Evolutionary conservation across 2,329 filamentous ascomycete genomes (phyloP).

Genomic region (Ophiostoma tasmaniense): DNA sequence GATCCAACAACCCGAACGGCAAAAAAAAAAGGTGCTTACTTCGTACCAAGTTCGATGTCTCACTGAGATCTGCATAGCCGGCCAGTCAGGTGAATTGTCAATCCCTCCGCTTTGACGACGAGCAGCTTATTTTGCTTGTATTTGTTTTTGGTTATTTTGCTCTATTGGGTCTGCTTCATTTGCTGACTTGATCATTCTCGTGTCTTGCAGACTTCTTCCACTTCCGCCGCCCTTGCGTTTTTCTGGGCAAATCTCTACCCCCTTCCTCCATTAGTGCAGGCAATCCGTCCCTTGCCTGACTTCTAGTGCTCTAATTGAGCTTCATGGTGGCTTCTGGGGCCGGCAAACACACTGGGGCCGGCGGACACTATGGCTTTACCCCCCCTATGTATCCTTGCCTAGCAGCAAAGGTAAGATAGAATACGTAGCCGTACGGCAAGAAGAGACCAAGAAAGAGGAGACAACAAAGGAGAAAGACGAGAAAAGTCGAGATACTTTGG

Average conservation of each 20-base stretch:
- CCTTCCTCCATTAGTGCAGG: neutral
- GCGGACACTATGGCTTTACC: neutral
- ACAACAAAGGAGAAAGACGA: neutral
- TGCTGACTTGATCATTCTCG: neutral
- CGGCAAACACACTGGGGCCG: neutral
- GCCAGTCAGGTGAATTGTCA: neutral
- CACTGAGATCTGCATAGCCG: neutral
- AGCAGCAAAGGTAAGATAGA: neutral
- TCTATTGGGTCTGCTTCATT: neutral
- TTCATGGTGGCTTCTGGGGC: neutral
- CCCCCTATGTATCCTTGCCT: neutral
- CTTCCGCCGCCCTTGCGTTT: neutral
- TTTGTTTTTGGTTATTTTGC: neutral
- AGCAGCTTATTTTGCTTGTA: neutral
- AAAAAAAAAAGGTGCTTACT: too few species aligned
- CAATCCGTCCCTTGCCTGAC: neutral
- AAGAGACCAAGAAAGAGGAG: neutral
- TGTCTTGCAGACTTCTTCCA: neutral
- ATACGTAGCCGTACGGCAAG: neutral
- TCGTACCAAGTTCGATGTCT: neutral
- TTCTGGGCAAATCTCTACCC: neutral
- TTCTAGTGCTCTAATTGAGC: neutral
- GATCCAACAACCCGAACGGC: too few species aligned
- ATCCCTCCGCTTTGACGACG: neutral
- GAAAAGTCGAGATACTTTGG: neutral